phyloP scores from a whole-genome alignment of 768 basidiomycete species.

The Amylocystis lapponica region DNA sequence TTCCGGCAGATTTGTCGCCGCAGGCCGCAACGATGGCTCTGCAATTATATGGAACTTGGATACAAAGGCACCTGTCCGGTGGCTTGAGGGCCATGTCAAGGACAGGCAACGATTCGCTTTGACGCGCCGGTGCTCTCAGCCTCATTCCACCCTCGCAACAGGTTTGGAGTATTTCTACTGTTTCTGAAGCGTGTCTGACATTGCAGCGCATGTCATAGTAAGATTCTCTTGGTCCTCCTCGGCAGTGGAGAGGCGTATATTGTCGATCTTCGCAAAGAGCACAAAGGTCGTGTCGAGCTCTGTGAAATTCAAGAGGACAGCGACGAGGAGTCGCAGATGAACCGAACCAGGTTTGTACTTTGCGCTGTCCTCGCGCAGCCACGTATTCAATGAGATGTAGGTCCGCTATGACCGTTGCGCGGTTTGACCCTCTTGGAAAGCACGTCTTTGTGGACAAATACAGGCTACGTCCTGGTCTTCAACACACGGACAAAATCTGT shows the following conservation, averaged over 20 bases:
- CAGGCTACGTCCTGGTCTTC: constrained; percentile 79
- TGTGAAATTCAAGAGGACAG: constrained; percentile 51
- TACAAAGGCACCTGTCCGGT: constrained; percentile 73
- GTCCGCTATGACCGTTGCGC: constrained; percentile 64
- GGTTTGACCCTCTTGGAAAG: constrained; percentile 79
- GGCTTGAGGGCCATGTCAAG: constrained; percentile 90
- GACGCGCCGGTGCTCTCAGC: constrained; percentile 84
- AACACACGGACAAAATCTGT: constrained; percentile 78
- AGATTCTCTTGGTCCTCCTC: constrained; percentile 74
- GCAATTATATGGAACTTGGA: constrained; percentile 92
- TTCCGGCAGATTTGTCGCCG: constrained; percentile 81
- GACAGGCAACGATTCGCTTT: constrained; percentile 72
- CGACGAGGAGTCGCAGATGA: constrained; percentile 38
- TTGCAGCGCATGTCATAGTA: constrained; percentile 35
- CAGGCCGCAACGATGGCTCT: constrained; percentile 73
- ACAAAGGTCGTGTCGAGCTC: constrained; percentile 63
- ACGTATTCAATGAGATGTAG: not conserved
- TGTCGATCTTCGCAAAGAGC: constrained; percentile 64
- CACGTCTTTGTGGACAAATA: constrained; percentile 84
- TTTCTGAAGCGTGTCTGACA: not conserved
- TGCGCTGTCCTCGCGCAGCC: not conserved
- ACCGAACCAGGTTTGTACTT: constrained; percentile 37
- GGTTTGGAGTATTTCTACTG: constrained; percentile 36
- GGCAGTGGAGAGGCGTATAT: constrained; percentile 80
- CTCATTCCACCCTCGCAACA: constrained; percentile 87